A percentile compares a stretch with the other conserved stretches of the same genome.
These are phyloP conservation scores for Penicillium simplicissimum DNA, from an alignment of 495 filamentous ascomycete species.

Conservation along the genomic window DNA sequence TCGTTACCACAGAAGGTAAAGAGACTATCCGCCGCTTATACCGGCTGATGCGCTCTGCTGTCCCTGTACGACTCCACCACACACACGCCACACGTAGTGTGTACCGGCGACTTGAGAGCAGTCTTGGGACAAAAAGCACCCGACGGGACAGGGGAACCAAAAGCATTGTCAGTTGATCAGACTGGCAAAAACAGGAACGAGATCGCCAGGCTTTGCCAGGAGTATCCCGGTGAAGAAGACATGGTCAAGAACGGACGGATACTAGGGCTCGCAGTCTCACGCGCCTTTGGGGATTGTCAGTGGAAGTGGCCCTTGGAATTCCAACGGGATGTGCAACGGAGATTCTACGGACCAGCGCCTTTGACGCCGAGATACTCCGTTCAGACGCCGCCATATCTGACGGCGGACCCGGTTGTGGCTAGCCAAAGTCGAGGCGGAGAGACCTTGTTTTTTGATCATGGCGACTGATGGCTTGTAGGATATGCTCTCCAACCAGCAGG, in stretches of 20 bases:
- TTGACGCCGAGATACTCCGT: conserved; percentile 38
- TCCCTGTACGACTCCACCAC: conserved; percentile 52
- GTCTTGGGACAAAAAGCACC: conserved; percentile 54
- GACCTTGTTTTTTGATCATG: conserved; percentile 60
- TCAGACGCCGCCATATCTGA: conserved; percentile 63
- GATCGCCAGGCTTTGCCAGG: conserved; percentile 45
- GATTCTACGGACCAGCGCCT: conserved; percentile 50
- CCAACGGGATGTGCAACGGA: conserved; percentile 38
- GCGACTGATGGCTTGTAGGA: conserved; percentile 70
- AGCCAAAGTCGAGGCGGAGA: conserved; percentile 48
- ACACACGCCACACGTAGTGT: conserved; percentile 57
- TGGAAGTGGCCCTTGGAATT: conserved; percentile 62
- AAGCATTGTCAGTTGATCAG: conserved; percentile 58
- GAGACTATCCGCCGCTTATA: conserved; percentile 45
- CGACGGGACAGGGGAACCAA: conserved; percentile 48
- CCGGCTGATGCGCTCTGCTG: conserved; percentile 62
- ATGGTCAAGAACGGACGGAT: conserved; percentile 56
- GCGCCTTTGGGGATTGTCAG: conserved; percentile 63
- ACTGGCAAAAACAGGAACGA: conserved; percentile 57
- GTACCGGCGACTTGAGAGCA: conserved; percentile 60
- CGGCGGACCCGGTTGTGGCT: conserved; percentile 62
- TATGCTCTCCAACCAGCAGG: conserved; percentile 56
- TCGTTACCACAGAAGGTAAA: conserved; percentile 34
- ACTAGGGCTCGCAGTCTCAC: conserved; percentile 56
- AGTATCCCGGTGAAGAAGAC: conserved; percentile 60